These are phyloP conservation scores for Aspergillus sp. DNA, from an alignment of 2,329 filamentous ascomycete genomes.

Conservation along the genomic window DNA sequence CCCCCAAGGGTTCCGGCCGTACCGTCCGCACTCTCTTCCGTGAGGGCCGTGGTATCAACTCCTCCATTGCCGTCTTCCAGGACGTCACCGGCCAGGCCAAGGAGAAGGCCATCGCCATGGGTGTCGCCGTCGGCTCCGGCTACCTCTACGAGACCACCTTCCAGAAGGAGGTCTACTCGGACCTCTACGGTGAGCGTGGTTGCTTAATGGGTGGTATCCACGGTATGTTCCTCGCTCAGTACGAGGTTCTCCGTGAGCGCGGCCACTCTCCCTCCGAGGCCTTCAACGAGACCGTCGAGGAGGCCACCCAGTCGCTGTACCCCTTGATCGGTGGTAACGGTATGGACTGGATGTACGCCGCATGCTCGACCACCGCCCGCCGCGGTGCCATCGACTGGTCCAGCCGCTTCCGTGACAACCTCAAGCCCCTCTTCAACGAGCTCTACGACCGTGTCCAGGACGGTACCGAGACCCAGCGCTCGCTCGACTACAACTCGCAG, in stretches of 20 bases:
- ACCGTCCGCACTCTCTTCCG: constrained; percentile 98
- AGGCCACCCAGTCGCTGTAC: constrained; percentile 97
- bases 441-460: constrained; percentile 90
- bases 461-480: constrained; percentile 91
- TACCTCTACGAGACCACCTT: constrained; percentile 99
- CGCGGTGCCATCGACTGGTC: constrained; percentile 99
- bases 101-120: constrained; percentile 94
- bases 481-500: constrained; percentile 94
- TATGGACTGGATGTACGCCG: constrained; percentile 99
- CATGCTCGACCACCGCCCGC: constrained; percentile 96
- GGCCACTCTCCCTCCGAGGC: constrained; percentile 97
- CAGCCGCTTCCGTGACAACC: constrained; percentile 89
- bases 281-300: constrained; percentile 99
- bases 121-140: constrained; percentile 92
- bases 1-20: constrained; percentile 97
- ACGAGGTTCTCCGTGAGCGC: constrained; percentile 98
- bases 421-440: constrained; percentile 98
- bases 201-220: constrained; percentile 99
- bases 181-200: constrained; percentile 98
- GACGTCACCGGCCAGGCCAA: constrained; percentile 96
- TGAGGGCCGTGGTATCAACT: constrained; percentile 99
- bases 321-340: constrained; percentile 94
- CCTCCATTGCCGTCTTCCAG: constrained; percentile 95
- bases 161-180: constrained; percentile 99
- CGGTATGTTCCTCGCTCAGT: constrained; percentile 99